These are phyloP conservation scores for Blastobotrys illinoisensis DNA, from an alignment of 1,139 yeast species.

Conservation along the genomic window DNA sequence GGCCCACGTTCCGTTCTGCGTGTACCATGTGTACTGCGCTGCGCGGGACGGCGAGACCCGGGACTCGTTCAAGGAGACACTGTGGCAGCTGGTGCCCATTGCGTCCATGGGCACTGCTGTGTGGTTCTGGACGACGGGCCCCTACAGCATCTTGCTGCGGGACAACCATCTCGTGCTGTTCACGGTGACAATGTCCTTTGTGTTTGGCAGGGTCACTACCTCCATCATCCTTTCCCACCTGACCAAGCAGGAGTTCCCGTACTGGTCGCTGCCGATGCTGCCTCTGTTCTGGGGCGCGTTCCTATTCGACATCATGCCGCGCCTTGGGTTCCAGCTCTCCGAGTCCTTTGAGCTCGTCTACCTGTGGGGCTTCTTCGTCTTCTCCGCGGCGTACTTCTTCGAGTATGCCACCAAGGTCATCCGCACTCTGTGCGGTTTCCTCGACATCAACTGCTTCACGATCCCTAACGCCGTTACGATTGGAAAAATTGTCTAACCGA, in stretches of 20 bases:
- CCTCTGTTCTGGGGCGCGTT: conserved; percentile 35
- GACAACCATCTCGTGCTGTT: conserved; percentile 51
- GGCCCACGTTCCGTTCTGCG: conserved; percentile 41
- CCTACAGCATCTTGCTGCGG: conserved; percentile 32
- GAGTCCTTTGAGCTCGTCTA: conserved; percentile 29
- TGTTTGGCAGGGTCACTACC: conserved; percentile 61
- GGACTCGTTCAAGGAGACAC: conserved; percentile 44
- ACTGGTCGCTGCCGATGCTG: conserved; percentile 34
- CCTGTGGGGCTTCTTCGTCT: conserved; percentile 31
- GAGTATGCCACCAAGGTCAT: conserved; percentile 35
- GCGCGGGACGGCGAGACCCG: conserved; percentile 34
- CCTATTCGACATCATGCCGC: conserved; percentile 32
- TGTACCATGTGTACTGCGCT: conserved; percentile 59
- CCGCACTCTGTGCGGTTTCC: conserved; percentile 31
- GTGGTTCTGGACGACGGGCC: conserved; percentile 34
- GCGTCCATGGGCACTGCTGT: conserved; percentile 25
- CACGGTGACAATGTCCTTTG: conserved; percentile 57
- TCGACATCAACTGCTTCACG: conserved; percentile 37
- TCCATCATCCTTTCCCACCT: conserved; percentile 60
- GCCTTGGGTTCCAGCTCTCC: conserved; percentile 22
- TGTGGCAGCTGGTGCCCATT: conserved; percentile 35
- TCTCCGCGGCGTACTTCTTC: conserved; percentile 30
- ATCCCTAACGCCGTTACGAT: conserved; percentile 19
- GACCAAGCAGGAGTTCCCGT: conserved; percentile 62
- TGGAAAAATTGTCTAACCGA: conserved; percentile 8